Conservation (phyloP, 768 basidiomycete species). For the Fistulinella prunicolor region DNA sequence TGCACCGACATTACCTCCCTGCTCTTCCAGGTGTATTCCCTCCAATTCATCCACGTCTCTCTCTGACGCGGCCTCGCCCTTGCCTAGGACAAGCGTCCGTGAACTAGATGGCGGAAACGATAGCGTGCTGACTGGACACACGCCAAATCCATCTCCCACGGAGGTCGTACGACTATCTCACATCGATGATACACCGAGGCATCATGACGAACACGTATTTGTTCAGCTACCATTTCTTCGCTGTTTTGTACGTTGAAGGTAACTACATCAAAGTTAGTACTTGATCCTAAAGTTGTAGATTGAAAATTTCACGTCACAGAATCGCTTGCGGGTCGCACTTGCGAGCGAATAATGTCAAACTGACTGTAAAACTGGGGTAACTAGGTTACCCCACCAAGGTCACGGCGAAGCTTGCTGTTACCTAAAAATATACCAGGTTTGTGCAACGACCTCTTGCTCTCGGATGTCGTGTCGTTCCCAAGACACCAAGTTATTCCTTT, state of each 20-base stretch:
- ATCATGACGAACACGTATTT: conserved; percentile 3
- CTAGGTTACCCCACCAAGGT: too few species aligned
- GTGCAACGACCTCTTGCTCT: too few species aligned
- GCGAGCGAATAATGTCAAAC: too few species aligned
- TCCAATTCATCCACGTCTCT: neutral
- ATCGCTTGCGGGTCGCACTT: too few species aligned
- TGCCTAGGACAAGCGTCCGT: neutral
- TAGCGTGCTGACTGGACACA: neutral
- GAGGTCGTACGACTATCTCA: conserved; percentile 6
- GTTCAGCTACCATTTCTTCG: conserved; percentile 3
- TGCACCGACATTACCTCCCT: neutral
- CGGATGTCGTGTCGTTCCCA: too few species aligned
- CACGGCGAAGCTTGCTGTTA: too few species aligned
- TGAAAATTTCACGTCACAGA: too few species aligned
- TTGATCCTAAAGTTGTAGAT: too few species aligned
- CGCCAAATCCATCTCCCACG: neutral
- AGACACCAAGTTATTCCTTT: too few species aligned
- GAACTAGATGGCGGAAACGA: neutral
- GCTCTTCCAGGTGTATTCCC: neutral
- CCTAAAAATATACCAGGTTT: too few species aligned
- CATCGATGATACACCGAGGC: conserved; percentile 14
- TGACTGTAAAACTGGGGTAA: too few species aligned
- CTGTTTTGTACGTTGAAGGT: conserved; percentile 1
- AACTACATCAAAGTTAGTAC: neutral
- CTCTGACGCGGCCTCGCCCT: neutral